These are phyloP conservation scores for rapeseed (Brassica napus) DNA, from an alignment of 345 rosid genomes.

Conservation along the genomic window Da-Ae NC_063448.1:4035001-4035500, in stretches of 20 bases:
- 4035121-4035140: neutral
- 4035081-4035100: constrained; percentile 8
- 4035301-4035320: no score
- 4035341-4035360: constrained; percentile 96
- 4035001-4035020: constrained; percentile 10
- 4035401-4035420: constrained; percentile 93
- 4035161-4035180: constrained; percentile 53
- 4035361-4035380: constrained; percentile 92
- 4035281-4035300: neutral
- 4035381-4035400: constrained; percentile 94
- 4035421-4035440: constrained; percentile 88
- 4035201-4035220: constrained; percentile 97
- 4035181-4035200: constrained; percentile 95
- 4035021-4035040: constrained; percentile 17
- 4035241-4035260: constrained; percentile 15
- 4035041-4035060: constrained; percentile 7
- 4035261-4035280: constrained; percentile 8
- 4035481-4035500: constrained; percentile 21
- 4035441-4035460: constrained; percentile 94
- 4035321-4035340: constrained; percentile 89
- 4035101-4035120: constrained; percentile 1
- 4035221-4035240: constrained; percentile 62
- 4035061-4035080: constrained; percentile 4
- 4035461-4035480: constrained; percentile 58
- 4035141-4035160: neutral